Evolutionary conservation across 495 filamentous ascomycete genomes (phyloP), one percentile per base, ranked within the genome.

Genomic region (Neurospora sp.): DNA sequence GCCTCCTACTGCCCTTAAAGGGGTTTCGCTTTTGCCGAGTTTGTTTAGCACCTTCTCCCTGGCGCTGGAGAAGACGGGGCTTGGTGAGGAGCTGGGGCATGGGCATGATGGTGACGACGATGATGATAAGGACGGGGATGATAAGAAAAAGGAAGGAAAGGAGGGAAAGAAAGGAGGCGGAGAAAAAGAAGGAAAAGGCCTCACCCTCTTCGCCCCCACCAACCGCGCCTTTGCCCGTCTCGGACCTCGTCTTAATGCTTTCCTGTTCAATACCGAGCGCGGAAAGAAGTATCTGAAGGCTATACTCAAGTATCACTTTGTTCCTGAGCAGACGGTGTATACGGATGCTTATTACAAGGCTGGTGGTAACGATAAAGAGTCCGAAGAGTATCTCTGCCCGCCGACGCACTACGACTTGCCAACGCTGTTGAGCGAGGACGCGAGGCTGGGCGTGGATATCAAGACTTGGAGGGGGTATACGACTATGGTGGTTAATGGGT

Each of bases 11-110:
- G 84, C 86, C 18, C 79, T 85, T 42, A 84, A 84, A 5, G 83
- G 92, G 10, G 84, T 97, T 75, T 84, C 90, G 31, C 81, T 92
- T 27, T 82, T 94, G 48, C 94, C 94, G 0, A 79, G 82, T 40
- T 84, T 89, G 70, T 96, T 97, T 84, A 91, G 88, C 80, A 97
- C 94, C 1, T 88, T 96, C 31, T 83, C 87, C 69, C 86, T 93
- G 16, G 94, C 86, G 5, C 86, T 96, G 42, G 77, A 82, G 66
- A 92, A 90, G 76, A 94, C 93, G 0, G 89, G 90, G 3, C 85
- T 97, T 3, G 79, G 48, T n/a, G 69, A 73, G 5, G 78, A 79
- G 4, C 70, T 78, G 16, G 71, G 38, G 0, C 59, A 70, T 14
- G 10, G 41, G 16, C 38, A 69, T 4, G 40, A 66, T 42, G 37